Percentiles rank a stretch among this genome's conserved stretches.
These are phyloP conservation scores for Lodderomyces parapsilosis DNA, from an alignment of 1,139 yeast species.

Conservation along the genomic window DNA sequence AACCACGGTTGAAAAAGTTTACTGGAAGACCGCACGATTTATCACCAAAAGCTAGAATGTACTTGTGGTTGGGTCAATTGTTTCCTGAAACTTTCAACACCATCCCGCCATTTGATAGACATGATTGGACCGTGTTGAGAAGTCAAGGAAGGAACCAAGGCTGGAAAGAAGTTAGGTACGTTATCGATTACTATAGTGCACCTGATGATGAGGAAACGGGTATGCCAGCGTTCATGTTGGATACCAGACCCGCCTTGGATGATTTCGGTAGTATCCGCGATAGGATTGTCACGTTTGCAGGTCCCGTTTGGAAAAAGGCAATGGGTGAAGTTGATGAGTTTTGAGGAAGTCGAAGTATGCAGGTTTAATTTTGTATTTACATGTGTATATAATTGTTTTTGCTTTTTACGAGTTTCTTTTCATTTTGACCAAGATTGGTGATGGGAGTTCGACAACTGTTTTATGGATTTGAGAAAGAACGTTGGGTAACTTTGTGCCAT, in stretches of 20 bases:
- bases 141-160: conserved; percentile 46
- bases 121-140: conserved; percentile 96
- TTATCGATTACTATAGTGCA: conserved; percentile 90
- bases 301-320: conserved; percentile 43
- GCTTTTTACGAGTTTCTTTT: conserved; percentile 1
- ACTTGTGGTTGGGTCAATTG: conserved; percentile 61
- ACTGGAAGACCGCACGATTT: conserved; percentile 89
- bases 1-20: conserved; percentile 80
- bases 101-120: conserved; percentile 94
- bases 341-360: background rate
- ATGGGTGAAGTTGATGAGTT: conserved; percentile 38
- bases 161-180: conserved; percentile 71
- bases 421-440: conserved; percentile 1
- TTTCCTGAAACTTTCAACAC: conserved; percentile 74
- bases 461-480: conserved; percentile 16
- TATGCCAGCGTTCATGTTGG: conserved; percentile 86
- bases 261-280: conserved; percentile 60
- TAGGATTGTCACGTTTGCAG: conserved; percentile 53
- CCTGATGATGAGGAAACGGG: conserved; percentile 90
- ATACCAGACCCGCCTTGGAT: conserved; percentile 94
- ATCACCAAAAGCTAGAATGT: conserved; percentile 83
- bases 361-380: background rate
- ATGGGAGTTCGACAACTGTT: conserved; percentile 1
- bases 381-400: background rate
- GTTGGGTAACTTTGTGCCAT: conserved; percentile 43